Evolutionary conservation across 805 yeast species (phyloP).

Genomic region (Saturnispora diversa): DNA sequence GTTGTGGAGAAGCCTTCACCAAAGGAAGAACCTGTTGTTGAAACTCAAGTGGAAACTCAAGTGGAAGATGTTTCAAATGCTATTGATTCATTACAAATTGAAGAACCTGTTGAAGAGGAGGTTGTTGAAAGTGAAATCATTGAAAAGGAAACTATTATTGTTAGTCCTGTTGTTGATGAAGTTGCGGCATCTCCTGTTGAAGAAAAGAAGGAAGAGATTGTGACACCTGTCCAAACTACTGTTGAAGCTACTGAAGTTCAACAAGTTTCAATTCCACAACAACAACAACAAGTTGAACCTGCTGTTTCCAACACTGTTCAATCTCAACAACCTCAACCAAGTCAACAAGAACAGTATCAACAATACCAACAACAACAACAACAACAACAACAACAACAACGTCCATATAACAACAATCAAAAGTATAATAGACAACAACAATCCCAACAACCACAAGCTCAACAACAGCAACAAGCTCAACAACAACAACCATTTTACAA

Average conservation of each 20-base stretch:
- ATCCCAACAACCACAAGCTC: slow-evolving; percentile 10
- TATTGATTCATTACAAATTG: slow-evolving; percentile 6
- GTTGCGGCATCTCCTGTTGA: slow-evolving; percentile 8
- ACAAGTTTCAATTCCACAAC: too few relatives aligned
- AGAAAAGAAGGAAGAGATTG: slow-evolving; percentile 9
- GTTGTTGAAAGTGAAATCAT: slow-evolving; percentile 8
- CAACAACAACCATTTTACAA: slow-evolving; percentile 17
- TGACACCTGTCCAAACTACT: slow-evolving; percentile 8
- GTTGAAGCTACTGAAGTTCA: slow-evolving; percentile 9
- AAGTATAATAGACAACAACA: slow-evolving; percentile 12
- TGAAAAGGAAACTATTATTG: slow-evolving; percentile 4
- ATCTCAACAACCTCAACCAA: slow-evolving; percentile 20
- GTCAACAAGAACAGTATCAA: slow-evolving; percentile 25
- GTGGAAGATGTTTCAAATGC: slow-evolving; percentile 5
- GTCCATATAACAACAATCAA: slow-evolving; percentile 9
- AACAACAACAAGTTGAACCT: slow-evolving; percentile 9
- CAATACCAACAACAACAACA: slow-evolving; percentile 23
- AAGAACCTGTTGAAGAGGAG: slow-evolving; percentile 12
- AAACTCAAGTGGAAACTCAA: slow-evolving; percentile 1
- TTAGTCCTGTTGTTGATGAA: slow-evolving; percentile 4
- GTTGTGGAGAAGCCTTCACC: slow-evolving; percentile 2
- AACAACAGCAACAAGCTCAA: slow-evolving; percentile 12
- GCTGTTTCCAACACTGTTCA: slow-evolving; percentile 15
- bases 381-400: slow-evolving; percentile 9
- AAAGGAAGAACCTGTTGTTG: slow-evolving; percentile 16